Percentiles rank a stretch among this genome's conserved stretches.
Conservation (phyloP, 331 rosid species). For the Telfairia occidentalis region DNA sequence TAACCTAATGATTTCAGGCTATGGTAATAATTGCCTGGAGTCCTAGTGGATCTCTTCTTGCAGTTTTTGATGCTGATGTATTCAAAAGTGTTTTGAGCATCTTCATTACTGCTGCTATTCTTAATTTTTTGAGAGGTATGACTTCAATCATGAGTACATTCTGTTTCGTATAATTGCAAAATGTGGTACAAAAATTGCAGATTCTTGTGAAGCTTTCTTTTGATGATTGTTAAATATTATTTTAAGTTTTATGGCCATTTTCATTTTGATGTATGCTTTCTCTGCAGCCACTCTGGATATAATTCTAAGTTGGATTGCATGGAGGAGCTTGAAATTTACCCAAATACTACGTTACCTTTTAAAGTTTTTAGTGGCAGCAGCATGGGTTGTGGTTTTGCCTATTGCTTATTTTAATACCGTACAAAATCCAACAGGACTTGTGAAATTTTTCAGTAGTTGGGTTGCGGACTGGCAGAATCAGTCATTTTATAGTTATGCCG, state of each 20-base stretch:
- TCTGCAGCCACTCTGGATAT: conserved; percentile 74
- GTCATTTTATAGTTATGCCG: conserved; percentile 57
- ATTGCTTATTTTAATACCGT: conserved; percentile 63
- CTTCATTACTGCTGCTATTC: conserved; percentile 74
- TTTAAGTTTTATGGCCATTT: neutral
- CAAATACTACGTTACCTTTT: conserved; percentile 76
- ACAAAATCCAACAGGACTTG: conserved; percentile 66
- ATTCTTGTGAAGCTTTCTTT: conserved; percentile 6
- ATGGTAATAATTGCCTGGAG: conserved; percentile 95
- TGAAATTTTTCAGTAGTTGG: conserved; percentile 73
- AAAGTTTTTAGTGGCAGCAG: conserved; percentile 73
- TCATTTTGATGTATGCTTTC: conserved; percentile 16
- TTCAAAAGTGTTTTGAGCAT: conserved; percentile 69
- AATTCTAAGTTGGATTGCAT: conserved; percentile 65
- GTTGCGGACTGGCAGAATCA: conserved; percentile 65
- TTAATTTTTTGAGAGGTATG: conserved; percentile 86
- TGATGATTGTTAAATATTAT: neutral
- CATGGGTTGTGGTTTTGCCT: conserved; percentile 80
- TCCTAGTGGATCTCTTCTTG: conserved; percentile 51
- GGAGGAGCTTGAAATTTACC: conserved; percentile 76
- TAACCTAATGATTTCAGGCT: conserved; percentile 48
- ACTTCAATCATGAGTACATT: neutral
- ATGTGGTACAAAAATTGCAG: neutral
- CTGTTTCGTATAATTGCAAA: neutral
- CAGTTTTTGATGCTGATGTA: conserved; percentile 56